Conservation (phyloP, 108 stramenopile species). For the Stephanodiscus triporus region DNA sequence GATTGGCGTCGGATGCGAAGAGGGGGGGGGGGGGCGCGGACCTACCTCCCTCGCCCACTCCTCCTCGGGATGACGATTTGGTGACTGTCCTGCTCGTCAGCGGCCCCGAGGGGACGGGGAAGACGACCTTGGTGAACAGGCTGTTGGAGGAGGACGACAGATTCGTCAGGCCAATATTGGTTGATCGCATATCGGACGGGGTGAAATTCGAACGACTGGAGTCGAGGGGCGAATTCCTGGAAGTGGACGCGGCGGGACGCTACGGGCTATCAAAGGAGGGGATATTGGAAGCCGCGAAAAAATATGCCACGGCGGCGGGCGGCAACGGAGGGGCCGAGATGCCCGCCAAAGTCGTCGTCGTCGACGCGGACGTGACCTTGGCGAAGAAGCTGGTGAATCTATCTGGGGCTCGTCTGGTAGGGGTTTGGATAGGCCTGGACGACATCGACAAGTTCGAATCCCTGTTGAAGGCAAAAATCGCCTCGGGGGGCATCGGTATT, state of each 20-base stretch:
- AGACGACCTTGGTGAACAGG: slow-evolving; percentile 67
- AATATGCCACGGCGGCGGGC: slow-evolving; percentile 3
- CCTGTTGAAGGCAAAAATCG: slow-evolving; percentile 59
- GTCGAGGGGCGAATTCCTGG: slow-evolving; percentile 63
- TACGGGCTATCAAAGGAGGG: slow-evolving; percentile 73
- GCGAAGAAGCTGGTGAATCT: slow-evolving; percentile 57
- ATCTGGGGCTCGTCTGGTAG: slow-evolving; percentile 65
- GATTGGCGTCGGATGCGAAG: slow-evolving; percentile 24
- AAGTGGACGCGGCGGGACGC: slow-evolving; percentile 50
- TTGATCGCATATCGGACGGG: slow-evolving; percentile 57
- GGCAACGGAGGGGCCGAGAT: slow-evolving; percentile 13
- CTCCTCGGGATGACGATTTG: slow-evolving; percentile 27
- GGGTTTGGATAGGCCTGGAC: slow-evolving; percentile 84
- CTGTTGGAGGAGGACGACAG: slow-evolving; percentile 59
- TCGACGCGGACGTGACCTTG: slow-evolving; percentile 75
- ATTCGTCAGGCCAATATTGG: slow-evolving; percentile 49
- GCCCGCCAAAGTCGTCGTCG: slow-evolving; percentile 60
- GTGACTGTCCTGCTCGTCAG: slow-evolving; percentile 74
- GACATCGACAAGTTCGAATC: slow-evolving; percentile 65
- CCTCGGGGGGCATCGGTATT: slow-evolving; percentile 47
- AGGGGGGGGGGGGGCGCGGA: slow-evolving; percentile 14
- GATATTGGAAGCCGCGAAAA: slow-evolving; percentile 58
- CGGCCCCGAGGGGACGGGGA: slow-evolving; percentile 80
- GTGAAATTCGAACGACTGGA: slow-evolving; percentile 65
- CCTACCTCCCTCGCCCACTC: background rate